Evolutionary conservation across 257 asterid species (phyloP).

Genomic region (Misopates orontium): DNA sequence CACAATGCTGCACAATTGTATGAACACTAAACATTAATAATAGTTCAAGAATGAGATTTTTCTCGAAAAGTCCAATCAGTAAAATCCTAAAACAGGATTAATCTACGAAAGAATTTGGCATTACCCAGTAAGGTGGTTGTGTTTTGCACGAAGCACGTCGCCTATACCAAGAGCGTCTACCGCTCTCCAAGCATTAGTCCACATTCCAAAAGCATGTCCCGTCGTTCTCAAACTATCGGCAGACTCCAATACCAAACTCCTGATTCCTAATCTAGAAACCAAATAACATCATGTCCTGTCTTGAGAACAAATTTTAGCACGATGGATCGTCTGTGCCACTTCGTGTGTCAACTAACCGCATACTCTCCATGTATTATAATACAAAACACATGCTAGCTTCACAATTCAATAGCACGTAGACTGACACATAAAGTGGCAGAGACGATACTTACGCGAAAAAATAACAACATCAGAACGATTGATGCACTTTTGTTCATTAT

Average conservation of each 20-base stretch:
- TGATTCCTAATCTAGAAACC: constrained; percentile 38
- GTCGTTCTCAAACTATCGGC: constrained; percentile 43
- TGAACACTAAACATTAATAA: not conserved
- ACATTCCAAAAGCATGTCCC: constrained; percentile 48
- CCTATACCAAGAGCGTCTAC: constrained; percentile 51
- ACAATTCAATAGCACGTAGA: too few species aligned
- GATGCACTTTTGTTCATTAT: too few species aligned
- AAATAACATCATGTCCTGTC: not conserved
- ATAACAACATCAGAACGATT: too few species aligned
- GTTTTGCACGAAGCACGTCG: constrained; percentile 36
- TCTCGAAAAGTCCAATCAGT: not conserved
- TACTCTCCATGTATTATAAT: too few species aligned
- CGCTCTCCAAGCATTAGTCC: constrained; percentile 61
- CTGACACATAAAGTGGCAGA: too few species aligned
- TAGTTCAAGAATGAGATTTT: not conserved
- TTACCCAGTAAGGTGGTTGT: constrained; percentile 36
- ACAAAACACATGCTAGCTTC: too few species aligned
- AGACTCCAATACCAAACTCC: constrained; percentile 54
- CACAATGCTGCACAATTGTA: constrained; percentile 27
- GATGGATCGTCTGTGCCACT: too few species aligned
- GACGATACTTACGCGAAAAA: too few species aligned
- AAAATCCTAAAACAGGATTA: too few species aligned
- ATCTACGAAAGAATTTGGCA: not conserved
- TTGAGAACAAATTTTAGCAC: too few species aligned
- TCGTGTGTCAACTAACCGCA: too few species aligned